A percentile compares a stretch with the other conserved stretches of the same genome.
Conservation (phyloP, 345 rosid species). For the Toxicodendron radicans region DNA sequence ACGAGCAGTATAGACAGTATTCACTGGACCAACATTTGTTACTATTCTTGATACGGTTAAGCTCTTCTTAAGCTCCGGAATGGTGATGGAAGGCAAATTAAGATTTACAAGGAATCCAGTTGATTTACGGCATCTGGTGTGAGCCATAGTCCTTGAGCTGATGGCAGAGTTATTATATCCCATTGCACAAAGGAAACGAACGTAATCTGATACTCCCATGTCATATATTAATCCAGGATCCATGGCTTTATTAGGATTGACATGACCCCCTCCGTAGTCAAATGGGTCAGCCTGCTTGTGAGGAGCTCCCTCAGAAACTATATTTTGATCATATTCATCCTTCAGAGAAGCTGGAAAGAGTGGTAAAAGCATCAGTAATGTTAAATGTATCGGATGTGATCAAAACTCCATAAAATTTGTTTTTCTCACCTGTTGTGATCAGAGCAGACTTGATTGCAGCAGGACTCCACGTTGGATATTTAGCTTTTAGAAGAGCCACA, state of each 20-base stretch:
- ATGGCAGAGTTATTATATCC: slow-evolving; percentile 56
- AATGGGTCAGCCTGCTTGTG: slow-evolving; percentile 61
- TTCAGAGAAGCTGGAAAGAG: slow-evolving; percentile 42
- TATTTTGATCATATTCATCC: slow-evolving; percentile 47
- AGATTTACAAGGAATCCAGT: slow-evolving; percentile 45
- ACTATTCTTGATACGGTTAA: slow-evolving; percentile 54
- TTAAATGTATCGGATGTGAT: background rate
- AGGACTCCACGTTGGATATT: slow-evolving; percentile 57
- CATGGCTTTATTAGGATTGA: slow-evolving; percentile 49
- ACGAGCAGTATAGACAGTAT: slow-evolving; percentile 47
- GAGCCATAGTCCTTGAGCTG: slow-evolving; percentile 40
- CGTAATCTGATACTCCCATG: slow-evolving; percentile 42
- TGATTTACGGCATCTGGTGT: slow-evolving; percentile 45
- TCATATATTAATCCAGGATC: slow-evolving; percentile 68
- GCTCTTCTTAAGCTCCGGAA: slow-evolving; percentile 51
- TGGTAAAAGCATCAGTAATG: background rate
- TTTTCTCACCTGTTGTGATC: slow-evolving; percentile 44
- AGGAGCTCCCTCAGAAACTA: slow-evolving; percentile 56
- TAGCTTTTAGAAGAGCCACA: slow-evolving; percentile 48
- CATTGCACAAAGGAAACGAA: slow-evolving; percentile 54
- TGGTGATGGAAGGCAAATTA: slow-evolving; percentile 66
- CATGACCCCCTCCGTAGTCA: slow-evolving; percentile 69
- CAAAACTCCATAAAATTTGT: background rate
- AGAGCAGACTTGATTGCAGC: slow-evolving; percentile 59
- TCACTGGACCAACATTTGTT: slow-evolving; percentile 59